A percentile compares a stretch with the other conserved stretches of the same genome.
Evolutionary conservation across 768 basidiomycete genomes (phyloP).

Genomic region (Boletus subcaerulescens): DNA sequence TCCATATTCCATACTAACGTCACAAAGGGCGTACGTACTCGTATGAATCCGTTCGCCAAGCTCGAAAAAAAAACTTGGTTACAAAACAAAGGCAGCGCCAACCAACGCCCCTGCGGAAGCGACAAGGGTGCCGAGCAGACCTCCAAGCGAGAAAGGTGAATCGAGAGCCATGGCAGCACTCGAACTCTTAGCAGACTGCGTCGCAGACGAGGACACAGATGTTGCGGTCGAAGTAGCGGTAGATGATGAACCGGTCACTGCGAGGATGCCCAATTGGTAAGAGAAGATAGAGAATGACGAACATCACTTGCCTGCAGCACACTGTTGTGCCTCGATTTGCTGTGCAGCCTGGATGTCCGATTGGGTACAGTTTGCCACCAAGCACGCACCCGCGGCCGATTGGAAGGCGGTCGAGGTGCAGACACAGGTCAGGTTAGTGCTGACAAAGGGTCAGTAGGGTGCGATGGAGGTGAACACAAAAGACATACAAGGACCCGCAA

Average conservation of each 20-base stretch:
- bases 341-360: constrained; percentile 31
- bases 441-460: constrained; percentile 9
- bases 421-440: constrained; percentile 39
- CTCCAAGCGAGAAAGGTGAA: constrained; percentile 15
- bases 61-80: neutral
- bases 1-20: too few species aligned
- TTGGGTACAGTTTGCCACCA: constrained; percentile 33
- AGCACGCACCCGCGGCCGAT: constrained; percentile 29
- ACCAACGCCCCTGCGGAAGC: constrained; percentile 25
- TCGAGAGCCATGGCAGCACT: constrained; percentile 20
- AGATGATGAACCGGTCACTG: neutral
- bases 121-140: constrained; percentile 20
- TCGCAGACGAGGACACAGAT: neutral
- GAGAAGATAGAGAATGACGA: too few species aligned
- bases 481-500: constrained; percentile 19
- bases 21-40: neutral
- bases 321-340: constrained; percentile 26
- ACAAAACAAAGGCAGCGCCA: constrained; percentile 26
- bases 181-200: neutral
- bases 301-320: constrained; percentile 23
- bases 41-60: neutral
- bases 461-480: neutral
- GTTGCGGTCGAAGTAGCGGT: neutral
- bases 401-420: constrained; percentile 42
- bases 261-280: neutral